Evolutionary conservation across 2,329 filamentous ascomycete species (phyloP), one percentile per base, ranked within the genome.

Genomic region (Aspergillus udagawae): DNA sequence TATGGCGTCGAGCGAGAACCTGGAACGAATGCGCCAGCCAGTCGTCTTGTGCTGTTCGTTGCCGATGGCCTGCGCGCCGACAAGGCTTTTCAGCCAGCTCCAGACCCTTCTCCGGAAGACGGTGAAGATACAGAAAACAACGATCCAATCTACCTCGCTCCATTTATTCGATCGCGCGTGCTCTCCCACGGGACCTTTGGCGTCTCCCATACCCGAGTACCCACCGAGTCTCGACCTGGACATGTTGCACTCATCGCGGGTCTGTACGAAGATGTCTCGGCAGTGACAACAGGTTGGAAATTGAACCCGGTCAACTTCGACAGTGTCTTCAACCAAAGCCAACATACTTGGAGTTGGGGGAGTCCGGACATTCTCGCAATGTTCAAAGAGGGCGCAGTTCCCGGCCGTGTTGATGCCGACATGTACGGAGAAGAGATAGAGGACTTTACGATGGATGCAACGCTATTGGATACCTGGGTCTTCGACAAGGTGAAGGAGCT

Each of bases 291-390:
- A 1, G 94, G 94, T 17, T 99, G 94, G 94, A 97, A 99, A 77
- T 79, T 97, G 65, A 99, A 99, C 71, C 94, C 94, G 0, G 94
- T 99, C 69, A 90, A 97, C 71, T 99, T 99, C 69, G 94, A 99
- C 77, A 97, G 93, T 69, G 92, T 99, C 10, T 99, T 99, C 83
- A 99, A 99, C 73, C 86, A 91, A 61, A 97, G 93, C 71, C 83
- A 88, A 49, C 95, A 99, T 76, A 99, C 95, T 7, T 99, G 94
- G 94, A 96, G 92, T 74, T 99, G 94, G 94, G 94, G 94, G 2
- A 97, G 92, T 70, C 94, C 94, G 1, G 94, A 99, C 75, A 99
- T 99, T 67, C 77, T 99, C 63, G 90, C 90, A 54, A 99, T 99
- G 94, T 99, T 99, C 71, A 87, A 95, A 70, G 84, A 92, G 56